Evolutionary conservation across 78 protist species (phyloP), one percentile per base, ranked within the genome.

Genomic region (Anaeramoeba flamelloides): DNA sequence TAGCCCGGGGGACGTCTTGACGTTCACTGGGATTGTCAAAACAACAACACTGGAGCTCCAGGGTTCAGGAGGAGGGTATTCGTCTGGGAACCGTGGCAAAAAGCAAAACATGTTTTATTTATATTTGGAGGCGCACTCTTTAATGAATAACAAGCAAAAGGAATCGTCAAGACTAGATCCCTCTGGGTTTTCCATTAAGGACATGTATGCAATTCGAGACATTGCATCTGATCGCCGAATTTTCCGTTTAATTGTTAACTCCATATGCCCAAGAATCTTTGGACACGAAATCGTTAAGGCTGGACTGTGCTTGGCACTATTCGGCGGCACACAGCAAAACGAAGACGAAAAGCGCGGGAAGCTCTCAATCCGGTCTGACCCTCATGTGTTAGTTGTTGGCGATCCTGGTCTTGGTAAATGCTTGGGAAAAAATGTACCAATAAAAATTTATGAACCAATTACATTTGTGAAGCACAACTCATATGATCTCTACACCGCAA

Each of bases 401-500:
- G 99, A 97, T 79, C 99, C 99, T 0, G 99, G 99, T 8, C 64
- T 96, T 39, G 99, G 99, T 75, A 97, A 97, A 53, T 53, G 8
- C 8, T 26, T 26, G 17, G 8, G 34, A 53, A 53, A 53, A 53
- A 26, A 8, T 26, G 17, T 53, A 26, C 17, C 8, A 53, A 53
- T 53, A 8, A 53, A 53, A 53, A 53, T 53, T 53, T n/a, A n/a
- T n/a, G n/a, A n/a, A n/a, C n/a, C n/a, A n/a, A n/a, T n/a, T n/a
- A n/a, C n/a, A n/a, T n/a, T n/a, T n/a, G n/a, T n/a, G n/a, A n/a
- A n/a, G n/a, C n/a, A n/a, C n/a, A n/a, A n/a, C n/a, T n/a, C n/a
- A n/a, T n/a, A n/a, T n/a, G n/a, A n/a, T n/a, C n/a, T n/a, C n/a
- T n/a, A n/a, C n/a, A n/a, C n/a, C n/a, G n/a, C n/a, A n/a, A n/a